Evolutionary conservation across 768 basidiomycete genomes (phyloP).

Genomic region (Mycena olivaceomarginata): DNA sequence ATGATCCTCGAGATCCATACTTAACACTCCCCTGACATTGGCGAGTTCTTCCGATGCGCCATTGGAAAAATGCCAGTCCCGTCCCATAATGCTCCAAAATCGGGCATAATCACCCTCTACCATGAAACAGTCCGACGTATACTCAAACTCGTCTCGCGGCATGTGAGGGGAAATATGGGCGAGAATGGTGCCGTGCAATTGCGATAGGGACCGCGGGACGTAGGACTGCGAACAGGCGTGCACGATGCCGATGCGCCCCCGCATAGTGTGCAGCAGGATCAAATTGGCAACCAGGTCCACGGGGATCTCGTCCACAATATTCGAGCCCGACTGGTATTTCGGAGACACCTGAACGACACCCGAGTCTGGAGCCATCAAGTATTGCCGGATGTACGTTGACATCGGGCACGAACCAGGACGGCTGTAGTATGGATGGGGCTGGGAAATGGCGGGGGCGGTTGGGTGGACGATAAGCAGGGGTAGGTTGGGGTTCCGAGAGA

Average conservation of each 20-base stretch:
- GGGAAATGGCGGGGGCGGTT: slow-evolving; percentile 18
- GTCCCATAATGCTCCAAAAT: slow-evolving; percentile 1
- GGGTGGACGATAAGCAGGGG: slow-evolving; percentile 23
- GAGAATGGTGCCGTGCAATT: neutral
- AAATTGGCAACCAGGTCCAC: slow-evolving; percentile 28
- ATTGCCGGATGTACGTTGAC: slow-evolving; percentile 16
- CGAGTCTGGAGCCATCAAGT: slow-evolving; percentile 3
- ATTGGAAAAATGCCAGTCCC: slow-evolving; percentile 29
- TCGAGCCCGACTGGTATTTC: neutral
- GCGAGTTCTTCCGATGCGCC: neutral
- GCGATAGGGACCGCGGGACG: neutral
- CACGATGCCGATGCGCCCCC: slow-evolving; percentile 1
- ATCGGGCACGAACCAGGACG: slow-evolving; percentile 3
- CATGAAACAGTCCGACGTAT: neutral
- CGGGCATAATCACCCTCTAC: neutral
- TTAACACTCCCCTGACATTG: neutral
- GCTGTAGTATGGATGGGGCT: slow-evolving; percentile 27
- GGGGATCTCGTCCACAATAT: slow-evolving; percentile 34
- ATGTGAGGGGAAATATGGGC: neutral
- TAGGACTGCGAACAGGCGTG: slow-evolving; percentile 25
- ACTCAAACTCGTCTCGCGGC: neutral
- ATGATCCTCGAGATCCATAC: slow-evolving; percentile 1
- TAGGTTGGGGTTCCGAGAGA: neutral
- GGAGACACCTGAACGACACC: slow-evolving; percentile 7
- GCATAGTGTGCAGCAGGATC: slow-evolving; percentile 22